Evolutionary conservation across 768 basidiomycete species (phyloP).

Genomic region (Suillus bovinus): DNA sequence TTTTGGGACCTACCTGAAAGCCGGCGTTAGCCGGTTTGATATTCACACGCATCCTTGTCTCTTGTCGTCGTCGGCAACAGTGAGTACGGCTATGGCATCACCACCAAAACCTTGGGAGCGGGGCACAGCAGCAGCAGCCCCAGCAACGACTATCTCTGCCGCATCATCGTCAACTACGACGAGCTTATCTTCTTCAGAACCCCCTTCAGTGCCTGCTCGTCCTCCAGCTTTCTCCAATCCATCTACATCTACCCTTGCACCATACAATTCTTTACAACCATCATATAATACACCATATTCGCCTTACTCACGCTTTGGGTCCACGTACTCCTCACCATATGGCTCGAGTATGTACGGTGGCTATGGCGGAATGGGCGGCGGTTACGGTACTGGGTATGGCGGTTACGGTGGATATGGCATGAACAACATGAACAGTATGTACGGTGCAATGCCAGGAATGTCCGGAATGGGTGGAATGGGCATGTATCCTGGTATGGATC

Average conservation of each 20-base stretch:
- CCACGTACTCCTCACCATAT: slow-evolving; percentile 37
- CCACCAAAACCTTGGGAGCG: slow-evolving; percentile 93
- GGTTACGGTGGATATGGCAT: slow-evolving; percentile 48
- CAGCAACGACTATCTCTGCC: slow-evolving; percentile 26
- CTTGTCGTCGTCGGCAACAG: not conserved
- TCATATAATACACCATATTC: slow-evolving; percentile 49
- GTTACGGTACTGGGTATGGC: slow-evolving; percentile 37
- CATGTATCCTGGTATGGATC: slow-evolving; percentile 44
- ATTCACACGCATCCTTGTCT: not conserved
- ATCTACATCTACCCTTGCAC: slow-evolving; percentile 32
- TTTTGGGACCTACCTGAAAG: no score
- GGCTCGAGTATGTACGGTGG: slow-evolving; percentile 34
- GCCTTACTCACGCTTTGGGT: slow-evolving; percentile 37
- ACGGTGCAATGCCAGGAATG: slow-evolving; percentile 36
- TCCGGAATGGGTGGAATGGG: slow-evolving; percentile 40
- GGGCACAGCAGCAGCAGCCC: slow-evolving; percentile 39
- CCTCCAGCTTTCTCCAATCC: slow-evolving; percentile 53
- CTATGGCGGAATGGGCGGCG: slow-evolving; percentile 28
- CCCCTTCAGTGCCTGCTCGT: slow-evolving; percentile 59
- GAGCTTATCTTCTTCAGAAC: slow-evolving; percentile 27
- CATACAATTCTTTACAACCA: slow-evolving; percentile 40
- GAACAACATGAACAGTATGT: slow-evolving; percentile 54
- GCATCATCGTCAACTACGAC: slow-evolving; percentile 20
- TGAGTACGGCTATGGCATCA: slow-evolving; percentile 51
- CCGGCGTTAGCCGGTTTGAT: not conserved